Conservation (phyloP, 345 rosid species). For the Sisymbrium altissimum region DNA sequence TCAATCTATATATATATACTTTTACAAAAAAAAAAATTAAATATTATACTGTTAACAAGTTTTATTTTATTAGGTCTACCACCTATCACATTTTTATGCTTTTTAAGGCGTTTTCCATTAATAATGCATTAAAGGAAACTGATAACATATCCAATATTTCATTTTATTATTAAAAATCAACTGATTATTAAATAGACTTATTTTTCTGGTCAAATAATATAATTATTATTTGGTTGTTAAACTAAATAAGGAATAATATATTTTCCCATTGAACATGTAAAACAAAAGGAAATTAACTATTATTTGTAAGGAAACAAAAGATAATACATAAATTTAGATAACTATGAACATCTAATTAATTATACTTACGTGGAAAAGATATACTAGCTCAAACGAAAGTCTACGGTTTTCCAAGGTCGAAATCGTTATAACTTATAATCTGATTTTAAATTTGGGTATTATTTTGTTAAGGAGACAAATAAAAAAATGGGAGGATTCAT, state of each 20-base stretch:
- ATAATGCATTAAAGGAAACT: neutral
- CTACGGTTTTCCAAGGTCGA: constrained; percentile 24
- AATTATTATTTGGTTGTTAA: neutral
- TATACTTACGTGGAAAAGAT: neutral
- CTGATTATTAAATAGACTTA: no score
- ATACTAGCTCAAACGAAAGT: constrained; percentile 4
- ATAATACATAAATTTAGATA: neutral
- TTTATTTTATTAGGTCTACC: neutral
- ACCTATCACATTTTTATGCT: neutral
- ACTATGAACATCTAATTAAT: neutral
- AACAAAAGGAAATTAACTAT: neutral
- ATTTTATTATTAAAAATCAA: neutral
- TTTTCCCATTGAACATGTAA: constrained; percentile 4
- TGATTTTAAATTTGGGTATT: neutral
- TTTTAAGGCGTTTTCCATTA: neutral
- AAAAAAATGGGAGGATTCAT: constrained; percentile 26
- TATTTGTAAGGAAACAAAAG: neutral
- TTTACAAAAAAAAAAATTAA: no score
- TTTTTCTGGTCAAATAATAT: no score
- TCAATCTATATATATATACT: no score
- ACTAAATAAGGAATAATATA: constrained; percentile 4
- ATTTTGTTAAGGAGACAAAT: constrained; percentile 4
- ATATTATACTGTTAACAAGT: neutral
- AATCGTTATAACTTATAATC: constrained; percentile 19
- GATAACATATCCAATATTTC: neutral